Percentiles rank a stretch among this genome's conserved stretches.
Evolutionary conservation across 2,329 filamentous ascomycete species (phyloP).

Genomic region (Ophiostoma sp.): DNA sequence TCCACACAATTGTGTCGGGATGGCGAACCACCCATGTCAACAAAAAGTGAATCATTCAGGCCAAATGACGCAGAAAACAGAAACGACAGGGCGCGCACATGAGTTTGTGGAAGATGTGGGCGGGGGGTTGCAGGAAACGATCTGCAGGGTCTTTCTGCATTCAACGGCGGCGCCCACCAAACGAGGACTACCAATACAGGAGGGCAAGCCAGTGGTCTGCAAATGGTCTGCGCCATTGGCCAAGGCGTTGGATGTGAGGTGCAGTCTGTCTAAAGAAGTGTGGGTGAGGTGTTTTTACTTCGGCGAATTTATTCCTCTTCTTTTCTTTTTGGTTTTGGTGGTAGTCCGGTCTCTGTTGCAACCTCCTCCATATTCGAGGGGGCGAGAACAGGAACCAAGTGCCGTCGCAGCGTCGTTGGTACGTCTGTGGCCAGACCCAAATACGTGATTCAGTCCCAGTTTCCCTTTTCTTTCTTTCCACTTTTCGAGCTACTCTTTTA

Average conservation of each 20-base stretch:
- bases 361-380: neutral
- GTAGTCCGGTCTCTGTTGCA: neutral
- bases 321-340: neutral
- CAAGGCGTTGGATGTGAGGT: neutral
- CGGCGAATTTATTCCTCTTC: neutral
- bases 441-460: neutral
- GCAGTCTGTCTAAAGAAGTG: neutral
- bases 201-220: neutral
- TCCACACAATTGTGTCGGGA: neutral
- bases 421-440: conserved; percentile 1
- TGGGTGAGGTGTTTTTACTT: neutral
- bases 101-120: neutral
- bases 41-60: neutral
- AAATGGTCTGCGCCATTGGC: neutral
- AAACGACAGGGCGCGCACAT: neutral
- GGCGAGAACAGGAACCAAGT: neutral
- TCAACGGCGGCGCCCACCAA: no score
- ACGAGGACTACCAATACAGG: neutral
- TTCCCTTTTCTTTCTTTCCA: neutral
- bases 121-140: neutral
- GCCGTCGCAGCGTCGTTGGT: neutral
- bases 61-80: conserved; percentile 3
- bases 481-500: neutral
- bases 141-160: conserved; percentile 13
- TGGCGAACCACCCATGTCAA: neutral